Conservation (phyloP, 805 yeast genomes). For the Monosporozyma servazzii region DNA sequence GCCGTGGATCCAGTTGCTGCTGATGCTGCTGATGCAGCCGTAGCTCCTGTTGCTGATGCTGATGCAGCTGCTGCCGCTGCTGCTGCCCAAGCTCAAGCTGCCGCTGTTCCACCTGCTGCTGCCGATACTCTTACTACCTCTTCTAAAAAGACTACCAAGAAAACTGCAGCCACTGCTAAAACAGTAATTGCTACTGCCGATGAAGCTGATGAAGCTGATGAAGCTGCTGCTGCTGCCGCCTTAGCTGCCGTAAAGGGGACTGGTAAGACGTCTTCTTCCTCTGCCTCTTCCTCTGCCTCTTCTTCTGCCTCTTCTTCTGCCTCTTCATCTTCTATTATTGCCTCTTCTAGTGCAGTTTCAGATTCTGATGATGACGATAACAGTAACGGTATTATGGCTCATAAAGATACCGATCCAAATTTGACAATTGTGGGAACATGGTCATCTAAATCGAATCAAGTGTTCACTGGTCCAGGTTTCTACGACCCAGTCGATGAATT, state of each 20-base stretch:
- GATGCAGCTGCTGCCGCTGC: background rate
- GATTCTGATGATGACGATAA: background rate
- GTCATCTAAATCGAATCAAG: slow-evolving; percentile 88
- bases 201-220: background rate
- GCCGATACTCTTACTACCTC: background rate
- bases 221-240: slow-evolving; percentile 1
- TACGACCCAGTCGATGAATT: slow-evolving; percentile 95
- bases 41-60: background rate
- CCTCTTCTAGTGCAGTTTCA: slow-evolving; percentile 7
- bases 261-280: background rate
- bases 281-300: background rate
- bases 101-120: background rate
- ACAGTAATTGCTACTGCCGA: background rate
- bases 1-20: background rate
- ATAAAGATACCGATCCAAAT: slow-evolving; percentile 1
- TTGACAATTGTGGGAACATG: slow-evolving; percentile 59
- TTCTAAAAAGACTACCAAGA: background rate
- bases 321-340: background rate
- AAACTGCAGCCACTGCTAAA: background rate
- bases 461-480: slow-evolving; percentile 93
- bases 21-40: background rate
- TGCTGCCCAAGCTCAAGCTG: background rate
- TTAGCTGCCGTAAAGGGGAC: background rate
- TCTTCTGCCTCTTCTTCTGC: background rate
- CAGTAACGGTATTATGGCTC: background rate